Conservation (phyloP, 1,139 yeast genomes). For the Debaryomycetaceae sp. region DNA sequence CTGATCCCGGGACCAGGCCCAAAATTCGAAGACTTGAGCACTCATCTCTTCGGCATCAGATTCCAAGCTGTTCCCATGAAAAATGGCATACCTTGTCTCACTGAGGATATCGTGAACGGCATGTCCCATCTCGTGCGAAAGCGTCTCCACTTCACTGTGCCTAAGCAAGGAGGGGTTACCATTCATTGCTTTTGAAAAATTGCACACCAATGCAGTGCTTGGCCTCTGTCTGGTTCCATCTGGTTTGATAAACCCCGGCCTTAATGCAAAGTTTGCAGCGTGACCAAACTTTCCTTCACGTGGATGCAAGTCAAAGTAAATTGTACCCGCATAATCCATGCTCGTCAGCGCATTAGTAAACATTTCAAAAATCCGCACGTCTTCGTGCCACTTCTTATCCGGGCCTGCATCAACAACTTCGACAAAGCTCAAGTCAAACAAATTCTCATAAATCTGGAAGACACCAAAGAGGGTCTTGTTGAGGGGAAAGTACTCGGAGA, state of each 20-base stretch:
- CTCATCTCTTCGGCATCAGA: slow-evolving; percentile 89
- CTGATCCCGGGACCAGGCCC: slow-evolving; percentile 71
- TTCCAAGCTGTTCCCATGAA: slow-evolving; percentile 67
- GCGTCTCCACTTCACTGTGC: slow-evolving; percentile 70
- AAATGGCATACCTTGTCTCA: slow-evolving; percentile 49
- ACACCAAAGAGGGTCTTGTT: slow-evolving; percentile 55
- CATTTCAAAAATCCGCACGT: slow-evolving; percentile 65
- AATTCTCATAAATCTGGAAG: slow-evolving; percentile 57
- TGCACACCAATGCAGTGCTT: slow-evolving; percentile 72
- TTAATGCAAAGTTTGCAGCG: slow-evolving; percentile 70
- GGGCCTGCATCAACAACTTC: slow-evolving; percentile 30
- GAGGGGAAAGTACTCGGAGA: slow-evolving; percentile 72
- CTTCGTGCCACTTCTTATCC: slow-evolving; percentile 54
- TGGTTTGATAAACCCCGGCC: slow-evolving; percentile 38
- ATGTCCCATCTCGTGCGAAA: slow-evolving; percentile 86
- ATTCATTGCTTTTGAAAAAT: slow-evolving; percentile 66
- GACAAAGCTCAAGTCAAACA: slow-evolving; percentile 58
- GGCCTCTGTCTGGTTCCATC: slow-evolving; percentile 46
- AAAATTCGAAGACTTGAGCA: slow-evolving; percentile 79
- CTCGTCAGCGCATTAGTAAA: slow-evolving; percentile 46
- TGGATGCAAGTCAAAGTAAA: slow-evolving; percentile 75
- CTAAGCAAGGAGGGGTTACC: slow-evolving; percentile 66
- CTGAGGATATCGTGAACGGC: slow-evolving; percentile 76
- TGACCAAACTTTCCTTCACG: slow-evolving; percentile 80
- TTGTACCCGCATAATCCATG: slow-evolving; percentile 55